A percentile compares a stretch with the other conserved stretches of the same genome.
phyloP scores from a whole-genome alignment of 2,329 filamentous ascomycete species.

The Dendryphion nanum region DNA sequence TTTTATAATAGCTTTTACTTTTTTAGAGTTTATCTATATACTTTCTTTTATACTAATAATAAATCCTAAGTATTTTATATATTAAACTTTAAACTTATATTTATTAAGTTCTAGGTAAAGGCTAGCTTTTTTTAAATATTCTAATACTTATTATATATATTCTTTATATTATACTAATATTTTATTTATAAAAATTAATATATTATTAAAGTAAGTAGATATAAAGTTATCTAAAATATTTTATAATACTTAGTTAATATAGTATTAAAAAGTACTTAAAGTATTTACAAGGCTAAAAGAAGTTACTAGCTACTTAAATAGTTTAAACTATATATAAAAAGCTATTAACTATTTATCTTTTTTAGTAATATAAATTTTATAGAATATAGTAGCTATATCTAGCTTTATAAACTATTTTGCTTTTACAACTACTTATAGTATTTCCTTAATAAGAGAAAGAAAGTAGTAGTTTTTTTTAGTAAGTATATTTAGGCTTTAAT shows the following conservation, averaged over 20 bases:
- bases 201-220: slow-evolving; percentile 19
- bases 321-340: slow-evolving; percentile 32
- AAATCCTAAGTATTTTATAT: slow-evolving; percentile 24
- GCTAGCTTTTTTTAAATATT: slow-evolving; percentile 3
- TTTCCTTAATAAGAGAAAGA: slow-evolving; percentile 33
- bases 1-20: slow-evolving; percentile 6
- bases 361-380: slow-evolving; percentile 4
- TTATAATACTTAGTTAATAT: slow-evolving; percentile 23
- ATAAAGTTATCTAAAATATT: slow-evolving; percentile 17
- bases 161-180: background rate
- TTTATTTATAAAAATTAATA: slow-evolving; percentile 17
- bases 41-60: slow-evolving; percentile 15
- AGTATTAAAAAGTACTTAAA: slow-evolving; percentile 14
- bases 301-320: slow-evolving; percentile 35
- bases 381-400: slow-evolving; percentile 5
- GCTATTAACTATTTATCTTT: slow-evolving; percentile 29
- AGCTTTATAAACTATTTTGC: slow-evolving; percentile 33
- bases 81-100: slow-evolving; percentile 25
- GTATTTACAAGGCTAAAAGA: slow-evolving; percentile 16
- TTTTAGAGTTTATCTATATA: slow-evolving; percentile 17
- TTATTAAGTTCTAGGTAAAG: slow-evolving; percentile 16
- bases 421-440: slow-evolving; percentile 18
- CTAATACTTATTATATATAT: slow-evolving; percentile 4
- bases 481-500: slow-evolving; percentile 34
- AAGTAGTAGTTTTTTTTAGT: slow-evolving; percentile 36